phyloP scores from a whole-genome alignment of 805 yeast species.

The Cyberlindnera petersonii region DNA sequence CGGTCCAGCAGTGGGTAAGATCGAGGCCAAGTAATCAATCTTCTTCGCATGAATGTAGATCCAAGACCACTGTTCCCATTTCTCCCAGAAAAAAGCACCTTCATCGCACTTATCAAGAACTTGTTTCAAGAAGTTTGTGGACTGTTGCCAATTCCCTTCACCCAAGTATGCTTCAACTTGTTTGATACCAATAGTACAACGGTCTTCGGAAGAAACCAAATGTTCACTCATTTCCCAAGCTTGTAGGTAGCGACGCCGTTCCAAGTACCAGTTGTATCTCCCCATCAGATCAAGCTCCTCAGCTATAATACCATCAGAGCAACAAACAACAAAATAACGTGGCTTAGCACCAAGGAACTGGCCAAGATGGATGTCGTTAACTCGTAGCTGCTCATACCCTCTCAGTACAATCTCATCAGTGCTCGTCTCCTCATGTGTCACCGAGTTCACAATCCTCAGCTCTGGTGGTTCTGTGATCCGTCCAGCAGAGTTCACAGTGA shows the following conservation, averaged over 20 bases:
- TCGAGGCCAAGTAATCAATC: constrained; percentile 41
- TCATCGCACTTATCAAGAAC: constrained; percentile 32
- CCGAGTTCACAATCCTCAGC: constrained; percentile 59
- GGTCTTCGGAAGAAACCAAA: constrained; percentile 44
- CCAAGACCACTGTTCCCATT: constrained; percentile 67
- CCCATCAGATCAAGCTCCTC: constrained; percentile 68
- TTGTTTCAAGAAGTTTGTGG: constrained; percentile 45
- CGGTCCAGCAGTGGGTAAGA: constrained; percentile 48
- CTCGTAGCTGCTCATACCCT: constrained; percentile 36
- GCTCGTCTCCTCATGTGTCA: constrained; percentile 66
- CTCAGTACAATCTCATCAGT: constrained; percentile 74
- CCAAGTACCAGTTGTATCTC: constrained; percentile 67
- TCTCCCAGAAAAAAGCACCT: constrained; percentile 28
- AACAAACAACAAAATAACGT: constrained; percentile 67
- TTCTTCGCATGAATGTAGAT: constrained; percentile 48
- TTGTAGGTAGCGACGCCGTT: constrained; percentile 47
- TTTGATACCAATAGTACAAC: constrained; percentile 57
- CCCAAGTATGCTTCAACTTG: constrained; percentile 42
- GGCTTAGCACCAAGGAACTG: constrained; percentile 41
- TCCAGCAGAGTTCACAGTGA: constrained; percentile 45
- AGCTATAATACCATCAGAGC: constrained; percentile 77
- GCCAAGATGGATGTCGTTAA: constrained; percentile 76
- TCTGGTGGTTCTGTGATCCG: constrained; percentile 55
- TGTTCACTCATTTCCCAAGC: constrained; percentile 79
- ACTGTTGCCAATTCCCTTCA: constrained; percentile 49